These are phyloP conservation scores for Melaleuca quinquenervia DNA, from an alignment of 345 rosid species.

Conservation along the genomic window DNA sequence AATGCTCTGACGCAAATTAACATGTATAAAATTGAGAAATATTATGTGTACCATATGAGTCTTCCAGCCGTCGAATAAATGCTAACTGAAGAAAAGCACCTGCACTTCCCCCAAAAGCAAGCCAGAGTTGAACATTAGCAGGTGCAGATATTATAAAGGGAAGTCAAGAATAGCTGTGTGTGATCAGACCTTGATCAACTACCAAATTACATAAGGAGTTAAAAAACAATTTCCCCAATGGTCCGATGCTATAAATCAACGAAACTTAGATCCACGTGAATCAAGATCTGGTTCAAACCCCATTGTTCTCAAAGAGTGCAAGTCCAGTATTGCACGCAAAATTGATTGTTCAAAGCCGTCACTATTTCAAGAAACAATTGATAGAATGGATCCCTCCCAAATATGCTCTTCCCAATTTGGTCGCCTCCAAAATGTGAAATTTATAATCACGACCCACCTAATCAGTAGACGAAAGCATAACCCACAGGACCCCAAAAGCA, in stretches of 20 bases:
- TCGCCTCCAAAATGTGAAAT: not conserved
- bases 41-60: slow-evolving; percentile 40
- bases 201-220: not conserved
- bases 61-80: slow-evolving; percentile 61
- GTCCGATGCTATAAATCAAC: not conserved
- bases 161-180: not conserved
- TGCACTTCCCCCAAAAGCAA: slow-evolving; percentile 22
- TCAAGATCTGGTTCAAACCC: not conserved
- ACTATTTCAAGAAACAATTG: not conserved
- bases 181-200: not conserved
- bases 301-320: not conserved
- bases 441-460: not conserved
- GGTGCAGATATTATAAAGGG: not conserved
- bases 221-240: not conserved
- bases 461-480: not conserved
- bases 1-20: not conserved
- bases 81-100: slow-evolving; percentile 88
- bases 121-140: not conserved
- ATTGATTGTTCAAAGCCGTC: not conserved
- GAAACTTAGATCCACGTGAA: not conserved
- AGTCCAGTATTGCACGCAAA: not conserved
- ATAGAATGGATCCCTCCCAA: not conserved
- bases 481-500: not conserved
- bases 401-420: not conserved
- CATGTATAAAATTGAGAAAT: not conserved